phyloP scores from a whole-genome alignment of 202 grass and related monocot genomes.

The Eragrostis tef region DNA sequence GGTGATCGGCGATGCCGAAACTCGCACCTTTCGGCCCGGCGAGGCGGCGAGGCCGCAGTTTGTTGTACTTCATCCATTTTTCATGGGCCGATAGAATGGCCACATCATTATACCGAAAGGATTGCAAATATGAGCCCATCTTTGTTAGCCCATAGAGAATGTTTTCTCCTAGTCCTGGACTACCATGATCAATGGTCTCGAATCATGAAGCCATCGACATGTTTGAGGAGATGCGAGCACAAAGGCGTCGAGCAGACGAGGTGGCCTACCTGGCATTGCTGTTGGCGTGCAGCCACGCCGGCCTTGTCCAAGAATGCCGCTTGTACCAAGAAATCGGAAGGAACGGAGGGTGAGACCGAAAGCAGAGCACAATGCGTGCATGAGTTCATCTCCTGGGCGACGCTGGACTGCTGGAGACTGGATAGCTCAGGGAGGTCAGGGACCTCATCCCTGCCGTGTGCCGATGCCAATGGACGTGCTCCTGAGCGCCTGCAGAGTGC shows the following conservation, averaged over 20 bases:
- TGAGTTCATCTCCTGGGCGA: slow-evolving; percentile 57
- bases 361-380: slow-evolving; percentile 57
- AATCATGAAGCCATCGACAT: slow-evolving; percentile 21
- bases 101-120: too few species aligned
- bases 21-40: too few species aligned
- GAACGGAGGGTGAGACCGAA: slow-evolving; percentile 27
- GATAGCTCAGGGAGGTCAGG: slow-evolving; percentile 51
- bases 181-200: slow-evolving; percentile 47
- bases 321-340: not conserved
- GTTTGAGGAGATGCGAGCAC: slow-evolving; percentile 51
- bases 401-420: too few species aligned
- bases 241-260: slow-evolving; percentile 47
- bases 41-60: too few species aligned
- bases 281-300: slow-evolving; percentile 58
- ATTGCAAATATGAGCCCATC: too few species aligned
- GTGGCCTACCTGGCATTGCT: slow-evolving; percentile 53
- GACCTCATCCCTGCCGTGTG: slow-evolving; percentile 46
- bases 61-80: too few species aligned
- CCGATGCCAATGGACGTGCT: slow-evolving; percentile 53
- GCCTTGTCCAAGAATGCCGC: slow-evolving; percentile 50
- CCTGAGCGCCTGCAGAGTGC: slow-evolving; percentile 51
- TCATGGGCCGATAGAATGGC: too few species aligned
- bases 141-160: not conserved
- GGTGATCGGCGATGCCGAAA: not conserved
- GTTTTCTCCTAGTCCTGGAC: slow-evolving; percentile 65